Evolutionary conservation across 73 alveolate genomes (phyloP), one percentile per base, ranked within the genome.

Genomic region (Strombidium stylifer): DNA sequence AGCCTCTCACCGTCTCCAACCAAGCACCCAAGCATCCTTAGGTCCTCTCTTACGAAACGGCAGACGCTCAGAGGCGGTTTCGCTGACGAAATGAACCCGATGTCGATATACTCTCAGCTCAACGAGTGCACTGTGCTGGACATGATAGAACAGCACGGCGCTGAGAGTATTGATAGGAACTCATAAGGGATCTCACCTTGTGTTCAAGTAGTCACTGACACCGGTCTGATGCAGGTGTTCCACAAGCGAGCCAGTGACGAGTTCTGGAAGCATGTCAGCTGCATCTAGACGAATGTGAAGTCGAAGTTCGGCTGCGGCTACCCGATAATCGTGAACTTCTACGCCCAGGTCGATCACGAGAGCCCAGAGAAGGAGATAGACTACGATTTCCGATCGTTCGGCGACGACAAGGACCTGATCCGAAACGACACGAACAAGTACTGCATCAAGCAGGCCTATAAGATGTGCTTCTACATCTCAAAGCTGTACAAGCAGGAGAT

Each of bases 231-330:
- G 2, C 31, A 68, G 26, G 78, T 47, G 27, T 79, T 79, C 44
- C 15, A 66, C 34, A 32, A 69, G 11, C 19, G 90, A 39, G 69
- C 66, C 15, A 79, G 69, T 39, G 84, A 69, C 51, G 67, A 65
- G 16, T 68, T 28, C 56, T 79, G 90, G 90, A 68, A 56, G 34
- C 56, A 73, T 30, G 44, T 79, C 7, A 62, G 49, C 28, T 79
- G 81, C 39, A 62, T 79, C 5, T 66, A 79, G 56, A 69, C 90
- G 0, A 39, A 49, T 25, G 72, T 79, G 4, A 79, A 66, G 31
- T 21, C 72, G 10, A 69, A 69, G 50, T 52, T 57, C 11, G 72
- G 89, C 0, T 32, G 70, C 1, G 82, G 82, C 3, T 1, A n/a
- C 3, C 82, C 82, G 12, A 48, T 69, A 8, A 28, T 28, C 27